A percentile compares a stretch with the other conserved stretches of the same genome.
Conservation (phyloP, 257 asterid species). For the Capsicum baccatum region DNA sequence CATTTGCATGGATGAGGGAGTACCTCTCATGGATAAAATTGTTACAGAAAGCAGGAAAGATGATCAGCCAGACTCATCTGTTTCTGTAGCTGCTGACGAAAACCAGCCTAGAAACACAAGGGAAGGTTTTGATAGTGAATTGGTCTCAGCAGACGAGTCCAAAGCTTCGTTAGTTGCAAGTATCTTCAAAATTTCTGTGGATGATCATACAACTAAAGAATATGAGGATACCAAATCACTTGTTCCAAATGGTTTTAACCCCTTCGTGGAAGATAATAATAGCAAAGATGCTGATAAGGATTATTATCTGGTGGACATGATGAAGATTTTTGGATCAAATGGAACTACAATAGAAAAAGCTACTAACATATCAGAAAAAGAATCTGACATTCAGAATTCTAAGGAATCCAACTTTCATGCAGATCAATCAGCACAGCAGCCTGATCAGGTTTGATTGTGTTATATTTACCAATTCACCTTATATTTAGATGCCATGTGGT, state of each 20-base stretch:
- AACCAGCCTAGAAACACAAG: slow-evolving; percentile 28
- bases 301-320: slow-evolving; percentile 34
- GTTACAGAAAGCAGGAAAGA: slow-evolving; percentile 42
- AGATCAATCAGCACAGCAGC: slow-evolving; percentile 31
- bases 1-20: slow-evolving; percentile 79
- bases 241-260: slow-evolving; percentile 33
- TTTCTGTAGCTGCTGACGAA: slow-evolving; percentile 42
- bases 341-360: slow-evolving; percentile 23
- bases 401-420: slow-evolving; percentile 46
- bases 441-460: slow-evolving; percentile 53
- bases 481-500: background rate
- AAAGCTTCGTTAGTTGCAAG: slow-evolving; percentile 33
- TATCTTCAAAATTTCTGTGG: slow-evolving; percentile 28
- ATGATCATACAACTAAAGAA: slow-evolving; percentile 33
- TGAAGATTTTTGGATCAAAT: slow-evolving; percentile 34
- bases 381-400: slow-evolving; percentile 47
- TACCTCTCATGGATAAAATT: slow-evolving; percentile 47
- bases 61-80: slow-evolving; percentile 34
- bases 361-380: slow-evolving; percentile 38
- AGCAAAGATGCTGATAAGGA: slow-evolving; percentile 32
- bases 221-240: slow-evolving; percentile 35
- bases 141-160: slow-evolving; percentile 34
- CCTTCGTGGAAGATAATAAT: slow-evolving; percentile 32
- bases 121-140: slow-evolving; percentile 39
- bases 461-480: background rate